Evolutionary conservation across 1,284 basidiomycete species (phyloP).

Genomic region (Prillingera fragicola): DNA sequence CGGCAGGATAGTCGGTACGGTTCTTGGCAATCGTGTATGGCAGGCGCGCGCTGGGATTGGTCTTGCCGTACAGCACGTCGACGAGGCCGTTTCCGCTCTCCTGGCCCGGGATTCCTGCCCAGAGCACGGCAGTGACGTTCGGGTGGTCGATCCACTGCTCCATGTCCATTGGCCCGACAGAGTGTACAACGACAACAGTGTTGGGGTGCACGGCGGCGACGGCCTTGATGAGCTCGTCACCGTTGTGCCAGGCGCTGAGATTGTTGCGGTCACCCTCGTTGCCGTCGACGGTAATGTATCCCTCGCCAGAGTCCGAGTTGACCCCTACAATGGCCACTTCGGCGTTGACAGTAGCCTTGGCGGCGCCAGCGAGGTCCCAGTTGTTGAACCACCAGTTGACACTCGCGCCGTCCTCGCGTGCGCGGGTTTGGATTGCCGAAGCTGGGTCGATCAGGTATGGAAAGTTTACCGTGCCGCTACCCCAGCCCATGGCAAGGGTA

Average conservation of each 20-base stretch:
- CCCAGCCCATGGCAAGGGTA: conserved; percentile 76
- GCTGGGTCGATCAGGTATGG: conserved; percentile 54
- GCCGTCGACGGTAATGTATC: conserved; percentile 66
- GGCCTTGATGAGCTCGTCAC: conserved; percentile 52
- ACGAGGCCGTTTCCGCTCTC: conserved; percentile 69
- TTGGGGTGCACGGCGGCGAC: conserved; percentile 53
- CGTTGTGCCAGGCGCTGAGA: conserved; percentile 69
- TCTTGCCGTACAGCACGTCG: conserved; percentile 53
- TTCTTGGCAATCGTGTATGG: conserved; percentile 74
- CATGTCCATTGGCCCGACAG: conserved; percentile 65
- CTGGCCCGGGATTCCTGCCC: conserved; percentile 55
- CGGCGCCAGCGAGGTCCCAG: conserved; percentile 55
- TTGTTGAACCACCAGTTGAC: conserved; percentile 56
- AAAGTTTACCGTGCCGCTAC: conserved; percentile 56
- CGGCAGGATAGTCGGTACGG: conserved; percentile 59
- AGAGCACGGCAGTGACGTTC: conserved; percentile 55
- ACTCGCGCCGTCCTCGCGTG: conserved; percentile 55
- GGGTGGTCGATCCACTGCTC: conserved; percentile 66
- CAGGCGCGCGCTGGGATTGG: conserved; percentile 67
- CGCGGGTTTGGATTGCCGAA: conserved; percentile 61
- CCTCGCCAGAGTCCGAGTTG: conserved; percentile 66
- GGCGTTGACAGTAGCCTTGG: conserved; percentile 52
- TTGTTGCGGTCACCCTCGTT: conserved; percentile 61
- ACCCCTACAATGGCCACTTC: conserved; percentile 63
- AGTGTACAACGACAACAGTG: conserved; percentile 73